Evolutionary conservation across 225 moss, liverwort and hornwort genomes (phyloP).

Genomic region (Sphagnum tenellum): DNA sequence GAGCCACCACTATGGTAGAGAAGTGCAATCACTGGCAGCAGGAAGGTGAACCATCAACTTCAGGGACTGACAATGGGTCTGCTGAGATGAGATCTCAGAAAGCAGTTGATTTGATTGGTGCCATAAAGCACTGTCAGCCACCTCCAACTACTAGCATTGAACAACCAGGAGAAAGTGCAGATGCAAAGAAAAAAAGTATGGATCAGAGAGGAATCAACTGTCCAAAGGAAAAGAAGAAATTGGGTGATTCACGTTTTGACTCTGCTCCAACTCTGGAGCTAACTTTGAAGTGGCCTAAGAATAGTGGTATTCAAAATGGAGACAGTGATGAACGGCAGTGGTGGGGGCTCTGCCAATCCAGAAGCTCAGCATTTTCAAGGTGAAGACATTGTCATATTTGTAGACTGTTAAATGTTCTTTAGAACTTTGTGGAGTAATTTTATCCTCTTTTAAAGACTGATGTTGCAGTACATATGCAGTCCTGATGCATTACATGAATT

Average conservation of each 20-base stretch:
- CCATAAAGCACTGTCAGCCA: conserved; percentile 71
- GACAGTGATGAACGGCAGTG: conserved; percentile 59
- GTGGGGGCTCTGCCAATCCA: conserved; percentile 69
- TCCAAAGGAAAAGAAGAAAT: conserved; percentile 30
- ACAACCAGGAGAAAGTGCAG: conserved; percentile 30
- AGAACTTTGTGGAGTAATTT: no score
- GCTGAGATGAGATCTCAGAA: conserved; percentile 36
- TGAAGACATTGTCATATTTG: no score
- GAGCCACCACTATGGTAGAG: conserved; percentile 42
- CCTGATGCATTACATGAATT: no score
- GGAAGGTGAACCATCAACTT: conserved; percentile 42
- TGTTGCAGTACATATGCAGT: no score
- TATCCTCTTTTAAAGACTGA: no score
- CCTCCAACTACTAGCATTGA: conserved; percentile 12
- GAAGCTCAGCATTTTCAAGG: conserved; percentile 96
- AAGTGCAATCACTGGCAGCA: no score
- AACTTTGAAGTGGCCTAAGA: conserved; percentile 70
- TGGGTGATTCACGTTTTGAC: conserved; percentile 29
- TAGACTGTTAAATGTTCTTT: no score
- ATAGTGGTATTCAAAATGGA: conserved; percentile 31
- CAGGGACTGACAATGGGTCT: conserved; percentile 22
- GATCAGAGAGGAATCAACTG: conserved; percentile 52
- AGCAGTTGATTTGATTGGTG: conserved; percentile 76
- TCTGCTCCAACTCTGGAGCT: conserved; percentile 65
- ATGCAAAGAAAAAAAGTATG: no score